Evolutionary conservation across 352 stramenopile genomes (phyloP).

Genomic region (Phytophthora citrophthora): DNA sequence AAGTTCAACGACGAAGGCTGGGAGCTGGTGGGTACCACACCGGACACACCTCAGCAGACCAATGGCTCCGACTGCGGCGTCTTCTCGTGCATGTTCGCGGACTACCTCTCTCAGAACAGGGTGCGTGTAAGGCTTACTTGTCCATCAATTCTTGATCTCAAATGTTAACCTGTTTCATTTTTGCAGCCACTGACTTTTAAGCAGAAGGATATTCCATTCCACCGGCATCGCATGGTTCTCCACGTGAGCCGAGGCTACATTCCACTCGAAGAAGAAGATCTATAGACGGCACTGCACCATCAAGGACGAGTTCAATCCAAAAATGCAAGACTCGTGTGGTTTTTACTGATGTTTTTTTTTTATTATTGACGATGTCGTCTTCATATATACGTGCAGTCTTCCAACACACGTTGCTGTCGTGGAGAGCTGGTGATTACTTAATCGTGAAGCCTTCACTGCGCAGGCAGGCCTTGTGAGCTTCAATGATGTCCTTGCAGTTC

Average conservation of each 20-base stretch:
- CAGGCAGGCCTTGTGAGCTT: conserved; percentile 97
- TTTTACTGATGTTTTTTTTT: conserved; percentile 5
- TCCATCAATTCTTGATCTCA: too few species aligned
- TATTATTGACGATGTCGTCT: conserved; percentile 29
- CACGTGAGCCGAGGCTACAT: conserved; percentile 70
- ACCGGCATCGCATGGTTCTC: conserved; percentile 84
- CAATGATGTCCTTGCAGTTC: conserved; percentile 95
- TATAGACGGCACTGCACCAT: conserved; percentile 33
- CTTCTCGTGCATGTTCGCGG: conserved; percentile 88
- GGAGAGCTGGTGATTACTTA: conserved; percentile 52
- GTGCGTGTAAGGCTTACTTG: conserved; percentile 31
- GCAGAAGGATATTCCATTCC: conserved; percentile 88
- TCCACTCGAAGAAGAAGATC: conserved; percentile 65
- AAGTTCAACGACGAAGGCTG: conserved; percentile 67
- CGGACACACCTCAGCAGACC: conserved; percentile 77
- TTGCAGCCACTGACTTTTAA: conserved; percentile 65
- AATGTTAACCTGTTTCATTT: not conserved
- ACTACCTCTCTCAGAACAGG: conserved; percentile 74
- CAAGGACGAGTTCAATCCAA: not conserved
- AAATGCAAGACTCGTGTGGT: conserved; percentile 3
- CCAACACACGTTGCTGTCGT: conserved; percentile 2
- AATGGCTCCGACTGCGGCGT: conserved; percentile 88
- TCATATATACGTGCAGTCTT: conserved; percentile 39
- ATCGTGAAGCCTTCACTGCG: conserved; percentile 96
- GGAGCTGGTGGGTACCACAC: conserved; percentile 63